phyloP scores from a whole-genome alignment of 306 rosid species.

The Cicer cuneatum region DNA sequence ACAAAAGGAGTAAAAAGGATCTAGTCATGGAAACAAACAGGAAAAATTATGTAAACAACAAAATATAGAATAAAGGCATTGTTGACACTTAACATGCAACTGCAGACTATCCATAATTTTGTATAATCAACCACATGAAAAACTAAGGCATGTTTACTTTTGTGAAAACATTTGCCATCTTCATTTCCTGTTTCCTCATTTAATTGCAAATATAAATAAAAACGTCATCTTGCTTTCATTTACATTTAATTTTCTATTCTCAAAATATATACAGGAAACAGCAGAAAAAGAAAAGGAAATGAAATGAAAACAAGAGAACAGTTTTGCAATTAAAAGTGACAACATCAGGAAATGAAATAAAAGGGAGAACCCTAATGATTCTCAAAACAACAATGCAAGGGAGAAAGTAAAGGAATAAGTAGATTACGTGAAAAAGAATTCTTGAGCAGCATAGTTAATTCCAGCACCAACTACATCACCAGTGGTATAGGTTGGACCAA shows the following conservation, averaged over 20 bases:
- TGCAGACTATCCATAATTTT: background rate
- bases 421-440: constrained; percentile 90
- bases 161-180: background rate
- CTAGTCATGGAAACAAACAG: background rate
- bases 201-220: background rate
- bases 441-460: constrained; percentile 82
- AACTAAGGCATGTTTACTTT: background rate
- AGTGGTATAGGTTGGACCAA: constrained; percentile 89
- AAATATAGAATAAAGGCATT: background rate
- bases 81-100: constrained; percentile 11
- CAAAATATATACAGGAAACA: background rate
- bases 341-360: background rate
- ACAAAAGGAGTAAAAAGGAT: constrained; percentile 34
- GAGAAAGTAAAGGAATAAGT: background rate
- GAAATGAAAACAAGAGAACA: background rate
- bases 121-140: constrained; percentile 21
- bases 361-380: background rate
- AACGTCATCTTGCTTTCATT: background rate
- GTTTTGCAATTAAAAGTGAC: constrained; percentile 7
- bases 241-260: background rate
- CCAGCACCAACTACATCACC: constrained; percentile 97
- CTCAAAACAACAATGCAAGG: background rate
- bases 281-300: background rate
- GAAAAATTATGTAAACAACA: constrained; percentile 19
- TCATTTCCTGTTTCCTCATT: background rate